These are phyloP conservation scores for Oryza australiensis DNA, from an alignment of 176 grass and related monocot genomes.

Conservation along the genomic window DNA sequence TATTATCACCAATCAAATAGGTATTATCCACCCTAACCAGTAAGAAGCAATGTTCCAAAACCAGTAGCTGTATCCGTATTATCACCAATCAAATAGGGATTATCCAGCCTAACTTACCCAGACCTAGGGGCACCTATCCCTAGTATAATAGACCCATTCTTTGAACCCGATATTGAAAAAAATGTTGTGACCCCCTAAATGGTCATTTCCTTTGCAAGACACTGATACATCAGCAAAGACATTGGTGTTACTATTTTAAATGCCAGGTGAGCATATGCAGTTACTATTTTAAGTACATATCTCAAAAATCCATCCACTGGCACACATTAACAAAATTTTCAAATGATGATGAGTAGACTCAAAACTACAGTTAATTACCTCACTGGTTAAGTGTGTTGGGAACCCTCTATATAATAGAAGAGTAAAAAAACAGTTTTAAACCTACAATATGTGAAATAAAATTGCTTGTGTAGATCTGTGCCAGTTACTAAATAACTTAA, in stretches of 20 bases:
- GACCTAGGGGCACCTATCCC: not conserved
- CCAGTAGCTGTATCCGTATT: too few species aligned
- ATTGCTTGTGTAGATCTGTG: not conserved
- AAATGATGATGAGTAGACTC: not conserved
- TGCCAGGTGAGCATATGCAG: not conserved
- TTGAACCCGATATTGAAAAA: not conserved
- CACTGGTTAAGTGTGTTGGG: not conserved
- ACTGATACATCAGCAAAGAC: not conserved
- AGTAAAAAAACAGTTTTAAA: not conserved
- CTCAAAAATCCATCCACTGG: not conserved
- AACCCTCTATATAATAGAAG: not conserved
- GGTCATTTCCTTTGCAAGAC: not conserved
- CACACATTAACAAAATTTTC: not conserved
- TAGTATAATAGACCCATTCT: not conserved
- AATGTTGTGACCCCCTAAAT: not conserved
- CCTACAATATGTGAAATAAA: not conserved
- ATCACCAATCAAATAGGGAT: not conserved
- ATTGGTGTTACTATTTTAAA: not conserved
- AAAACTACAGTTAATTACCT: not conserved
- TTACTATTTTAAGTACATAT: not conserved
- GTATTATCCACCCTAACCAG: too few species aligned
- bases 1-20: not conserved
- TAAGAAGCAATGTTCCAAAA: too few species aligned
- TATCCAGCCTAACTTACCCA: not conserved
- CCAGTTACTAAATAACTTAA: not conserved